Conservation (phyloP, 768 basidiomycete genomes). For the Boletus sensibilis region DNA sequence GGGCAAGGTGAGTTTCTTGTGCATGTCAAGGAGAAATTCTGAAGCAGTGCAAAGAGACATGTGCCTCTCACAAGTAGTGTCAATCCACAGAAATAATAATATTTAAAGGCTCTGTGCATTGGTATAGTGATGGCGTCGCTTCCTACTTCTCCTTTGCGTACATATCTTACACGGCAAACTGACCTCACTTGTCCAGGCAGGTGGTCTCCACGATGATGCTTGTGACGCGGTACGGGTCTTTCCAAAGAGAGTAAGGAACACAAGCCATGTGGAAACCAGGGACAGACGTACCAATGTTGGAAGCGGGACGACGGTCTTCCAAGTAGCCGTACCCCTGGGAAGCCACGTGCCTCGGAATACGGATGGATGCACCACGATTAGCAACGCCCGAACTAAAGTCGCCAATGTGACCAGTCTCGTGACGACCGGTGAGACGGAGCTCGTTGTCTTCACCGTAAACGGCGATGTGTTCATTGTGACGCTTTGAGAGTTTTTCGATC, state of each 20-base stretch:
- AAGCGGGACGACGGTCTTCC: constrained; percentile 95
- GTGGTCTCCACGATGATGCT: constrained; percentile 88
- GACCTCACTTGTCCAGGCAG: constrained; percentile 56
- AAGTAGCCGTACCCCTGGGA: constrained; percentile 93
- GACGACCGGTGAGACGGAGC: constrained; percentile 89
- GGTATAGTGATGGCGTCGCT: constrained; percentile 24
- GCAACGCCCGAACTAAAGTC: constrained; percentile 93
- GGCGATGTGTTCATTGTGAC: constrained; percentile 93
- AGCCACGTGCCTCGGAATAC: constrained; percentile 92
- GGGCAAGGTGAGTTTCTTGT: constrained; percentile 57
- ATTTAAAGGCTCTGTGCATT: constrained; percentile 1
- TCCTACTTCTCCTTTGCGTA: constrained; percentile 9
- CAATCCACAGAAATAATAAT: constrained; percentile 13
- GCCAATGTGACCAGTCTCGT: constrained; percentile 96
- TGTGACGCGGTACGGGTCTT: constrained; percentile 95
- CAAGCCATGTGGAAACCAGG: neutral
- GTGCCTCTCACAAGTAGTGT: neutral
- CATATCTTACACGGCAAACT: constrained; percentile 13
- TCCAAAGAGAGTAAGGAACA: constrained; percentile 6
- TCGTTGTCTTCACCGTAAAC: constrained; percentile 99
- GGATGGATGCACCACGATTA: constrained; percentile 95
- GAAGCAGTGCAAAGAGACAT: neutral
- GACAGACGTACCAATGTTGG: constrained; percentile 83
- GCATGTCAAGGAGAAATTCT: neutral
- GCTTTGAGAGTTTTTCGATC: constrained; percentile 88